These are phyloP conservation scores for Globisporangium echinulatum DNA, from an alignment of 352 stramenopile genomes.

Conservation along the genomic window DNA sequence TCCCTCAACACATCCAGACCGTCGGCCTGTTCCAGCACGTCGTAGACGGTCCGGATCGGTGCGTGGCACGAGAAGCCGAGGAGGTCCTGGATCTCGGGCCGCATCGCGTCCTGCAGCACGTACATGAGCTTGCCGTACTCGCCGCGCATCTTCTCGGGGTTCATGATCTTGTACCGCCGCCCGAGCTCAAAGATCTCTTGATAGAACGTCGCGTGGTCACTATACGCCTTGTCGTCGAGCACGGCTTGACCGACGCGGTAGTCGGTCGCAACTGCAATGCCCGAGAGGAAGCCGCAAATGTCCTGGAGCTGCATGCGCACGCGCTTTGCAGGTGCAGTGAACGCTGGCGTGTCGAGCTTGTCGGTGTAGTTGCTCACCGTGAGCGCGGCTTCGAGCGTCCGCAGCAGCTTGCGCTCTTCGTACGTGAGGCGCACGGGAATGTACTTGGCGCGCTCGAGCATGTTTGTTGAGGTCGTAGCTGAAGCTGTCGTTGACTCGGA, in stretches of 20 bases:
- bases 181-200: slow-evolving; percentile 92
- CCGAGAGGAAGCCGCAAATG: slow-evolving; percentile 88
- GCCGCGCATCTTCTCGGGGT: slow-evolving; percentile 96
- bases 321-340: slow-evolving; percentile 59
- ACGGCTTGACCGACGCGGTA: slow-evolving; percentile 85
- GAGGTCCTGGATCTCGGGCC: slow-evolving; percentile 73
- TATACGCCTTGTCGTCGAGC: slow-evolving; percentile 88
- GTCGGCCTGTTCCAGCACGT: slow-evolving; percentile 66
- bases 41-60: slow-evolving; percentile 89
- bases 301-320: slow-evolving; percentile 88
- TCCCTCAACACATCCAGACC: slow-evolving; percentile 82
- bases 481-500: background rate
- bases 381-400: slow-evolving; percentile 91
- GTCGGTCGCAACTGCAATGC: slow-evolving; percentile 87
- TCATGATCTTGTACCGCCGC: slow-evolving; percentile 97
- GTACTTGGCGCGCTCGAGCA: slow-evolving; percentile 92
- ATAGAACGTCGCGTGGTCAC: slow-evolving; percentile 84
- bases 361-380: slow-evolving; percentile 93
- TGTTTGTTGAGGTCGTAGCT: slow-evolving; percentile 11
- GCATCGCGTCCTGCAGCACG: slow-evolving; percentile 88
- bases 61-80: slow-evolving; percentile 79
- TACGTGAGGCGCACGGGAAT: slow-evolving; percentile 95
- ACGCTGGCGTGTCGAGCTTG: slow-evolving; percentile 84
- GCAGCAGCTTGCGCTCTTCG: slow-evolving; percentile 92
- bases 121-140: slow-evolving; percentile 97